These are phyloP conservation scores for Cryphonectria parasitica DNA, from an alignment of 2,329 filamentous ascomycete species.

Conservation along the genomic window DNA sequence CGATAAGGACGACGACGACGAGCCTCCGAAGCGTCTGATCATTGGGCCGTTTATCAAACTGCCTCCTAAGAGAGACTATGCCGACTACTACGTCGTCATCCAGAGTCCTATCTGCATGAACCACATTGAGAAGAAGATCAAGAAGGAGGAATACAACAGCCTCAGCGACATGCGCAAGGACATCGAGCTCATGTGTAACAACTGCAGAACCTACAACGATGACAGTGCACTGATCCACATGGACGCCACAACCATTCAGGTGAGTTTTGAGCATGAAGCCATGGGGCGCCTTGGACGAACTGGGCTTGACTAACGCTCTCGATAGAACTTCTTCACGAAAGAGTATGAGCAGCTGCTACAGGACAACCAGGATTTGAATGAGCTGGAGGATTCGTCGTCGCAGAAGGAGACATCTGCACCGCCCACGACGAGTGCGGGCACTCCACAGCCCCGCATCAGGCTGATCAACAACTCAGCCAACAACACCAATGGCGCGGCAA, in stretches of 20 bases:
- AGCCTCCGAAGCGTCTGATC: conserved; percentile 72
- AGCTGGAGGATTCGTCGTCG: conserved; percentile 54
- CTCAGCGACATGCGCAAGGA: conserved; percentile 82
- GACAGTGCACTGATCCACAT: conserved; percentile 89
- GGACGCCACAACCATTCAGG: conserved; percentile 92
- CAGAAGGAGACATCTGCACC: conserved; percentile 48
- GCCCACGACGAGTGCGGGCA: conserved; percentile 63
- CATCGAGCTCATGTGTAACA: conserved; percentile 81
- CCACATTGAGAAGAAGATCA: conserved; percentile 91
- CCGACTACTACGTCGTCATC: conserved; percentile 95
- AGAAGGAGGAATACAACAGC: conserved; percentile 88
- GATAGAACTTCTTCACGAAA: conserved; percentile 59
- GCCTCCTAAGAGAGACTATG: conserved; percentile 85
- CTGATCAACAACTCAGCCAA: conserved; percentile 55
- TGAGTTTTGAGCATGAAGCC: conserved; percentile 48
- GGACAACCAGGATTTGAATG: conserved; percentile 58
- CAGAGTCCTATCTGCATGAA: conserved; percentile 94
- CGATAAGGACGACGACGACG: conserved; percentile 54
- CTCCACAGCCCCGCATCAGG: conserved; percentile 75
- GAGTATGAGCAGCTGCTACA: conserved; percentile 58
- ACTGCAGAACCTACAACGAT: conserved; percentile 96
- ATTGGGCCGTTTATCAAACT: conserved; percentile 94
- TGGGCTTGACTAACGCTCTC: conserved; percentile 39
- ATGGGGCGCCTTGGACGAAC: too few species aligned
- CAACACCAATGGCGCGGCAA: conserved; percentile 26